phyloP scores from a whole-genome alignment of 768 basidiomycete genomes.

The Leccinellum albellum region DNA sequence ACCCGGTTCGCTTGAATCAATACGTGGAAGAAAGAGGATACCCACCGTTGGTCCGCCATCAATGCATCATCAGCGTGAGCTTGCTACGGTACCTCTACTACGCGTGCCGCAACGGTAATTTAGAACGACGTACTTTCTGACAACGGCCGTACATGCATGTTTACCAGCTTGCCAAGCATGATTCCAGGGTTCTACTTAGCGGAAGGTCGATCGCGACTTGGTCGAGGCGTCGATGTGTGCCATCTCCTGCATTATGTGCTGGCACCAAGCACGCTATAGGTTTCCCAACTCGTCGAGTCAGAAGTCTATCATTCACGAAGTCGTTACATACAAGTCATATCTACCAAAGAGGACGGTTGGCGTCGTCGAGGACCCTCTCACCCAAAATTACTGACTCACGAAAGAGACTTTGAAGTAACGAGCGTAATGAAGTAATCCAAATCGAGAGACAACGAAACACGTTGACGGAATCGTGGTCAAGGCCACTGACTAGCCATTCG shows the following conservation, averaged over 20 bases:
- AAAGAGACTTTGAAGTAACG: not conserved
- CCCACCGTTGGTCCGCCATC: conserved; percentile 19
- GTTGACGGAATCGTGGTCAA: conserved; percentile 3
- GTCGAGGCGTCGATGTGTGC: not conserved
- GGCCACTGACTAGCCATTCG: not conserved
- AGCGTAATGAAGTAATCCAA: conserved; percentile 6
- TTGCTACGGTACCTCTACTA: not conserved
- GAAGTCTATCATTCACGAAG: not conserved
- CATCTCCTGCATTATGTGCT: not conserved
- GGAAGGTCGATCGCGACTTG: not conserved
- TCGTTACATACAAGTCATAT: conserved; percentile 2
- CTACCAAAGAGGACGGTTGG: not conserved
- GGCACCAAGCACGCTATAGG: not conserved
- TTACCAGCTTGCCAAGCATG: conserved; percentile 1
- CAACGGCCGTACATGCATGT: not conserved
- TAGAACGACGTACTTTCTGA: conserved; percentile 7
- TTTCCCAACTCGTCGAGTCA: not conserved
- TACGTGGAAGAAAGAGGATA: conserved; percentile 2
- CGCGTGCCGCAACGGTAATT: conserved; percentile 18
- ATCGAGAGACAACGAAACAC: not conserved
- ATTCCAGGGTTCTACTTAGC: not conserved
- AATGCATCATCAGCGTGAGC: not conserved
- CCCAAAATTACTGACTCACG: not conserved
- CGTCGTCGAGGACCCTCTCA: not conserved
- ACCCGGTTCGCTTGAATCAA: conserved; percentile 1